Evolutionary conservation across 1,284 basidiomycete genomes (phyloP), one percentile per base, ranked within the genome.

Genomic region (Anthracocystis setariae): DNA sequence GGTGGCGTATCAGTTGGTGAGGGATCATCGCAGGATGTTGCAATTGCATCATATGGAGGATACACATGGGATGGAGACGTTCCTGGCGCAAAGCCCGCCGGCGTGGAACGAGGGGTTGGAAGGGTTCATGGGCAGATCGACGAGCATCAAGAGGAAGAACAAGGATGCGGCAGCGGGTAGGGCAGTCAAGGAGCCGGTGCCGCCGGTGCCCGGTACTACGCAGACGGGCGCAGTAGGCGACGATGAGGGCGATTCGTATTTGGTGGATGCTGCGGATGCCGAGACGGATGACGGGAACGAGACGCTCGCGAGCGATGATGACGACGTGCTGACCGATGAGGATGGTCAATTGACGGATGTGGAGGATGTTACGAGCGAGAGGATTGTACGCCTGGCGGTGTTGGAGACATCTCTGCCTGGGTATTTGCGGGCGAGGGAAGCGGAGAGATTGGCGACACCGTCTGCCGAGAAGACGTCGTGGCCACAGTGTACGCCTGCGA

Each of bases 1-100:
- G 84, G 94, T 98, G 17, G 94, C 95, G 0, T 98, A 98, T 83
- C 90, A 95, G 88, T 86, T 98, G 2, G 86, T 96, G 53, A 86
- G 93, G 52, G 95, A 98, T 81, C 94, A 95, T 84, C 88, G 90
- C 75, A 86, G 93, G 42, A 88, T 92, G 63, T 88, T 93, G n/a
- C 89, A 90, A 82, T 91, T 92, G 82, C 61, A 67, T 39, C 74
- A 69, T 44, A 60, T 69, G 63, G 73, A 73, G 45, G 72, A 77
- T 15, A 68, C 59, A 32, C 70, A 74, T 10, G 85, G 84, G 17
- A 85, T 86, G 84, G 84, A 85, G 54, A 84, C 84, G 37, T 86
- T 86, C 73, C 77, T 86, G 49, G 84, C 85, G 3, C 84, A 84
- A 15, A 86, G 85, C 8, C 85, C 86, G 5, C 86, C 86, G 0